These are phyloP conservation scores for Metschnikowia proteae DNA, from an alignment of 805 yeast species.

Conservation along the genomic window DNA sequence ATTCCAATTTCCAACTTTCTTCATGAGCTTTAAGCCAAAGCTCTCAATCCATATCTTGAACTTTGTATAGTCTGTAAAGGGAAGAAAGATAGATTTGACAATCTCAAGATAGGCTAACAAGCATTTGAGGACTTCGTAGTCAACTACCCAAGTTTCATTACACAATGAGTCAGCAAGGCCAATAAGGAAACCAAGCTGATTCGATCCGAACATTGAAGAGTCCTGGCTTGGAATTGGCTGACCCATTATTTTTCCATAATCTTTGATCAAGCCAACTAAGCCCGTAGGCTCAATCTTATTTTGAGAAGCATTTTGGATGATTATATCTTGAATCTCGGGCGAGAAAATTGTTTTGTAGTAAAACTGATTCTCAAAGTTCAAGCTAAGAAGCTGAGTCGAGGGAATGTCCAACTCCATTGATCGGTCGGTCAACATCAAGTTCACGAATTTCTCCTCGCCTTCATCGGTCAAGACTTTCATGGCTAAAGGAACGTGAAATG, in stretches of 20 bases:
- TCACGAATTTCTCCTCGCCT: conserved; percentile 29
- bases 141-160: conserved; percentile 19
- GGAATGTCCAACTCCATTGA: conserved; percentile 28
- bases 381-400: conserved; percentile 29
- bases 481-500: conserved; percentile 60
- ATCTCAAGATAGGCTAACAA: conserved; percentile 35
- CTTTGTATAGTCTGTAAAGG: conserved; percentile 23
- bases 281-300: conserved; percentile 28
- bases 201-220: conserved; percentile 22
- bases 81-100: conserved; percentile 29
- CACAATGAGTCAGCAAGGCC: conserved; percentile 26
- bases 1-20: conserved; percentile 30
- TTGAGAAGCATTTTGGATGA: conserved; percentile 21
- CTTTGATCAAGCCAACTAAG: conserved; percentile 34
- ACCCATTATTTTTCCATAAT: conserved; percentile 38
- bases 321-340: conserved; percentile 10
- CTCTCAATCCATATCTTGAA: conserved; percentile 24
- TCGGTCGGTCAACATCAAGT: conserved; percentile 45
- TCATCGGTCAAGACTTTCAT: conserved; percentile 29
- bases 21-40: conserved; percentile 18
- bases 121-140: conserved; percentile 33
- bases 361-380: conserved; percentile 46
- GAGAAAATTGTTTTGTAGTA: conserved; percentile 49
- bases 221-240: conserved; percentile 17
- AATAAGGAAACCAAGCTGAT: conserved; percentile 26